phyloP scores from a whole-genome alignment of 139 green algal genomes.

The Chlamydomonas asymmetrica region DNA sequence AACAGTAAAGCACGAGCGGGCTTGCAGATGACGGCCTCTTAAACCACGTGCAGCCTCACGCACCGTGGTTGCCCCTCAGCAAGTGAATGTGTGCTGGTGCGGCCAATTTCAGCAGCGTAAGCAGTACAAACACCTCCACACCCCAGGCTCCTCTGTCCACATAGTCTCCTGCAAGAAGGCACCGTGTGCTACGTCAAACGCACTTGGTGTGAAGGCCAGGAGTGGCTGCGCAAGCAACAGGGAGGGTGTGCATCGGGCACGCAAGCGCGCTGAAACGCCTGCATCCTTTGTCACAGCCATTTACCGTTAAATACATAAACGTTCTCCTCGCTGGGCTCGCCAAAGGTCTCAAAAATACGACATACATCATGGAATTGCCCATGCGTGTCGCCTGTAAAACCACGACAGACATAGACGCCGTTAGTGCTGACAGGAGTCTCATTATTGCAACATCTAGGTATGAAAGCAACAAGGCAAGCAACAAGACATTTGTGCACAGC shows the following conservation, averaged over 20 bases:
- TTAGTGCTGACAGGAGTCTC: neutral
- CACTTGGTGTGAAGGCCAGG: too few relatives aligned
- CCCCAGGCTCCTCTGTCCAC: conserved; percentile 93
- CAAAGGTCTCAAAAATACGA: neutral
- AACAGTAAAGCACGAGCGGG: neutral
- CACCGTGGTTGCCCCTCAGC: conserved; percentile 89
- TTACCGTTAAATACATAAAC: conserved; percentile 9
- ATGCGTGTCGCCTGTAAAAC: conserved; percentile 90
- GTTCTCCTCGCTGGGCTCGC: neutral
- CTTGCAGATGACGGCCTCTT: neutral
- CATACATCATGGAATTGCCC: conserved; percentile 85
- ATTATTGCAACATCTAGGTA: neutral
- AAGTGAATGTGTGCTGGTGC: conserved; percentile 84
- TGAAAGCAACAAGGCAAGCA: neutral
- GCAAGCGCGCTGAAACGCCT: too few relatives aligned
- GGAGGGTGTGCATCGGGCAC: too few relatives aligned
- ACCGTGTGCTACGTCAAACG: too few relatives aligned
- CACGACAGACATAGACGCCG: conserved; percentile 21
- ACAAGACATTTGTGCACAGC: neutral
- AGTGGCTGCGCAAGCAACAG: too few relatives aligned
- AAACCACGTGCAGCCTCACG: conserved; percentile 62
- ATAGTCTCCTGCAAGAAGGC: too few relatives aligned
- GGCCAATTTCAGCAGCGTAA: conserved; percentile 80
- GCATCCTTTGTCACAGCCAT: too few relatives aligned
- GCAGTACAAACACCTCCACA: conserved; percentile 81